These are phyloP conservation scores for Chaetomiaceae sp. DNA, from an alignment of 2,329 filamentous ascomycete genomes.

Conservation along the genomic window DNA sequence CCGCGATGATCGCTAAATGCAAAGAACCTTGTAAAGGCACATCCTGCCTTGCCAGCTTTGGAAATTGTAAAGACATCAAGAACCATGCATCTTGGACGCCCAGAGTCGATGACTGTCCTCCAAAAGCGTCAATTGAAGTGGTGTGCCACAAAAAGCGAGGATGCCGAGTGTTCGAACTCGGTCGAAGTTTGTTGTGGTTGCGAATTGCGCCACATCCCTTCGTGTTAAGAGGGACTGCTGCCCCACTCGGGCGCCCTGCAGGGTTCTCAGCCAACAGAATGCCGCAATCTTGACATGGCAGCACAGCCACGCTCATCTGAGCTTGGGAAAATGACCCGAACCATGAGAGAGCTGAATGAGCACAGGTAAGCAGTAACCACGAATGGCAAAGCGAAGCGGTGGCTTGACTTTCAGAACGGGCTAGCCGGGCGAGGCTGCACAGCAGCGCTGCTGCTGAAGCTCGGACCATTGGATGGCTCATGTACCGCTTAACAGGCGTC, in stretches of 20 bases:
- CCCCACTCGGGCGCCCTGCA: not conserved
- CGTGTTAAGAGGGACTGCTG: conserved; percentile 9
- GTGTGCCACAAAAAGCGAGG: not conserved
- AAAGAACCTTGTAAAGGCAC: too few relatives aligned
- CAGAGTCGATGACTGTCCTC: too few relatives aligned
- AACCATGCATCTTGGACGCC: too few relatives aligned
- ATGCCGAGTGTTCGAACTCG: not conserved
- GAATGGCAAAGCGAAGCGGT: conserved; percentile 11
- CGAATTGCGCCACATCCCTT: conserved; percentile 9
- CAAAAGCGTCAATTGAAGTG: too few relatives aligned
- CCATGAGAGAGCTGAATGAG: not conserved
- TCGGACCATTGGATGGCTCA: not conserved
- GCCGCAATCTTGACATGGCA: not conserved
- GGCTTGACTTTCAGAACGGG: conserved; percentile 7
- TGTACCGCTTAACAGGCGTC: conserved; percentile 10
- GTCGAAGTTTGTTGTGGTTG: not conserved
- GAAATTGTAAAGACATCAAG: too few relatives aligned
- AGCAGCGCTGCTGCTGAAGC: not conserved
- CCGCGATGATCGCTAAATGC: too few relatives aligned
- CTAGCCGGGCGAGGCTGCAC: conserved; percentile 13
- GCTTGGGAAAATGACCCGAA: not conserved
- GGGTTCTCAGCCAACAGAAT: not conserved
- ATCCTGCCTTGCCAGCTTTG: too few relatives aligned
- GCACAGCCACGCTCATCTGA: conserved; percentile 14
- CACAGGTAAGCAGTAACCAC: conserved; percentile 10